Evolutionary conservation across 371 early-diverging fungal species (phyloP).

Genomic region (Cokeromyces recurvatus): DNA sequence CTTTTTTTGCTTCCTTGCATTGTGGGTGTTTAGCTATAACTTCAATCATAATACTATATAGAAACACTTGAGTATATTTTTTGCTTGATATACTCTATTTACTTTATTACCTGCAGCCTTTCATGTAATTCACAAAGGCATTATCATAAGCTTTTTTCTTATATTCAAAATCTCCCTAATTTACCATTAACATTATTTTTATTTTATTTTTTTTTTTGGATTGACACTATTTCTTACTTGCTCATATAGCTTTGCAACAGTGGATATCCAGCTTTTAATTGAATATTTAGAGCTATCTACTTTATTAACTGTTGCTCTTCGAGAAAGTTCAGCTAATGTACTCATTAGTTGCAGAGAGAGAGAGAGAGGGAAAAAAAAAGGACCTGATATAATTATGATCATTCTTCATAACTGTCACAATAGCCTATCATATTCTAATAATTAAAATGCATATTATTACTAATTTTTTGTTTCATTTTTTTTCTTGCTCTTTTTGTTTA

Average conservation of each 20-base stretch:
- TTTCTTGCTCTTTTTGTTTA: too few relatives aligned
- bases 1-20: constrained; percentile 29
- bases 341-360: too few relatives aligned
- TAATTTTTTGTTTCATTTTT: too few relatives aligned
- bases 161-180: constrained; percentile 17
- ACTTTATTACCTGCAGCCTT: constrained; percentile 18
- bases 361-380: too few relatives aligned
- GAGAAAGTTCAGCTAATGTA: constrained; percentile 4
- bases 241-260: constrained; percentile 16
- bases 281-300: constrained; percentile 11
- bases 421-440: too few relatives aligned
- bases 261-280: constrained; percentile 6
- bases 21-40: constrained; percentile 45
- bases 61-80: background rate
- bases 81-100: background rate
- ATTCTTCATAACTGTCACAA: too few relatives aligned
- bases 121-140: constrained; percentile 21
- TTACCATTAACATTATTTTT: background rate
- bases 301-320: constrained; percentile 16
- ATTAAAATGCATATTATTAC: too few relatives aligned
- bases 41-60: constrained; percentile 50
- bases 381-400: too few relatives aligned
- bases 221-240: constrained; percentile 20
- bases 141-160: background rate
- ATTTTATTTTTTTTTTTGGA: background rate